Evolutionary conservation across 768 basidiomycete species (phyloP).

Genomic region (Mycena floridula): DNA sequence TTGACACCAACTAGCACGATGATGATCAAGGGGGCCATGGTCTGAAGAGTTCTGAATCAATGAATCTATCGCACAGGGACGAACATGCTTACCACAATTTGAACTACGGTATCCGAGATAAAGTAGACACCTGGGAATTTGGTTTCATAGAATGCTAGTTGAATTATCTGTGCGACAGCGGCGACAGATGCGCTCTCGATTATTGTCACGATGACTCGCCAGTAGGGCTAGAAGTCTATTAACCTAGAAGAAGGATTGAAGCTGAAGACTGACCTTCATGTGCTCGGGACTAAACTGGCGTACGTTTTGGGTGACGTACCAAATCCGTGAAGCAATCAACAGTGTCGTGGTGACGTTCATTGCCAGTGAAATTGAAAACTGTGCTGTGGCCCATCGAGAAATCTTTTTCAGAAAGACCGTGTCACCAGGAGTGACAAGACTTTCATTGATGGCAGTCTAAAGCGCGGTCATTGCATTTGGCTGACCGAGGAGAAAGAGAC

Average conservation of each 20-base stretch:
- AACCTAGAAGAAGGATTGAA: too few species aligned
- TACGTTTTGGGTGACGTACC: neutral
- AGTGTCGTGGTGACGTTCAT: conserved; percentile 2
- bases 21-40: conserved; percentile 1
- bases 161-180: neutral
- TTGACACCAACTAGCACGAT: conserved; percentile 1
- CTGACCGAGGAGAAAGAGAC: too few species aligned
- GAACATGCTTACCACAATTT: neutral
- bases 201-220: conserved; percentile 1
- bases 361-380: neutral
- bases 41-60: too few species aligned
- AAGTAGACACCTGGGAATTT: conserved; percentile 2
- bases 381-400: neutral
- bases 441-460: neutral
- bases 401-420: neutral
- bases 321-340: neutral
- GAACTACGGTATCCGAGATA: neutral
- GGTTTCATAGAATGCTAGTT: neutral
- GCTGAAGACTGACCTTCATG: too few species aligned
- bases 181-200: conserved; percentile 2
- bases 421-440: conserved; percentile 1
- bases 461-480: too few species aligned
- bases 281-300: neutral
- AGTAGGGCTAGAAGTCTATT: conserved; percentile 1
- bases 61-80: too few species aligned